Evolutionary conservation across 345 rosid species (phyloP), one percentile per base, ranked within the genome.

Genomic region (Eutrema yunnanense): DNA sequence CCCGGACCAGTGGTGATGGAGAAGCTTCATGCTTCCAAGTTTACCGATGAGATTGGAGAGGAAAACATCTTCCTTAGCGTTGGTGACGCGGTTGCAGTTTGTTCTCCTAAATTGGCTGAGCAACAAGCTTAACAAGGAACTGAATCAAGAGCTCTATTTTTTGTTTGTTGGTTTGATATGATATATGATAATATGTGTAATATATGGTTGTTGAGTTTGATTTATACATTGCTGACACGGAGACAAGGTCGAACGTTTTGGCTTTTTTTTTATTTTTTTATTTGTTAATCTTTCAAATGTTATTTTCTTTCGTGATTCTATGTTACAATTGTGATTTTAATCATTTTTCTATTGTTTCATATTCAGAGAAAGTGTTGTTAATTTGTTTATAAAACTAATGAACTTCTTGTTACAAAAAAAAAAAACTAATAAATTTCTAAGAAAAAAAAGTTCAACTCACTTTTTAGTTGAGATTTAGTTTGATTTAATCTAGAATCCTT

Each of bases 1-100:
- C 97, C 97, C 1, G 92, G 96, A 63, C 82, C 92, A 9, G 80
- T 61, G 30, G 96, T 88, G 79, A 82, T 79, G 6, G 88, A 87
- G 69, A 92, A 92, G 80, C 86, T 92, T 67, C 88, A 86, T 43
- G 81, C 85, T 0, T 83, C 97, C 0, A 61, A 72, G 32, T 86
- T 86, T 8, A 26, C 80, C 0, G 78, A 81, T 0, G n/a, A 75
- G 79, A 76, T 89, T 8, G 94, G 89, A 0, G 89, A 84, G 56
- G 81, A 85, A 36, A 73, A 81, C 10, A 88, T 92, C 67, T 92
- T 85, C 72, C 88, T 89, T 10, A 81, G 82, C 2, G 94, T 87
- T 13, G 80, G 82, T 5, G 92, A 92, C 38, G 96, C 97, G 0
- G 88, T 89, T 8, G 59, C 71, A 12, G 62, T 75, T 11, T 86